Evolutionary conservation across 2,329 filamentous ascomycete genomes (phyloP).

Genomic region (Parastagonospora nodorum): DNA sequence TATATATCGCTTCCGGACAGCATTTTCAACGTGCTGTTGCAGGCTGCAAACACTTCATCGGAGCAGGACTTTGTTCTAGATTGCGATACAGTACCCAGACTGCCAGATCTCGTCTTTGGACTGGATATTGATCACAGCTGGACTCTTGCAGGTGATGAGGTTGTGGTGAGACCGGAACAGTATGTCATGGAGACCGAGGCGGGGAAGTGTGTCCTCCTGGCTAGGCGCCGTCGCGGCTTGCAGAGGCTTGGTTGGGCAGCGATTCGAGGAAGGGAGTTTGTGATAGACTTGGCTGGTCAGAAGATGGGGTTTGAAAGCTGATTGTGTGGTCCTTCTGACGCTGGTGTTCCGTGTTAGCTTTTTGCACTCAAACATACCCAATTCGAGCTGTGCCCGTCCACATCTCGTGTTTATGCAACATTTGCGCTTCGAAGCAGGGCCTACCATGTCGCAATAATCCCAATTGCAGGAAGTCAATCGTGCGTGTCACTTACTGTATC

Average conservation of each 20-base stretch:
- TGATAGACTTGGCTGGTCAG: constrained; percentile 16
- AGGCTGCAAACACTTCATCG: constrained; percentile 12
- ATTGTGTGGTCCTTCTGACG: neutral
- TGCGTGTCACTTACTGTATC: too few species aligned
- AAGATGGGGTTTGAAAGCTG: constrained; percentile 15
- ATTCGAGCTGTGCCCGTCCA: too few species aligned
- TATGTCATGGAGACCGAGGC: constrained; percentile 16
- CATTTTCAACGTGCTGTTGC: constrained; percentile 20
- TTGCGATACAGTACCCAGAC: constrained; percentile 9
- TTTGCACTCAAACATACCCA: too few species aligned
- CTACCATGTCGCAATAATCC: too few species aligned
- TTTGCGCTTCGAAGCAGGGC: too few species aligned
- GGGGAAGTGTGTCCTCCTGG: constrained; percentile 19
- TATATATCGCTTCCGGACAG: constrained; percentile 14
- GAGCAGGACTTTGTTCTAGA: constrained; percentile 14
- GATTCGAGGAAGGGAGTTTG: constrained; percentile 16
- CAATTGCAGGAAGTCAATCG: too few species aligned
- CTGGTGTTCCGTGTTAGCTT: too few species aligned
- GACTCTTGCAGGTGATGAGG: constrained; percentile 1
- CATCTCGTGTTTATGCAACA: too few species aligned
- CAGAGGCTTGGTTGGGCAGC: constrained; percentile 22
- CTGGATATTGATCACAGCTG: neutral
- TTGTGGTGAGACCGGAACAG: constrained; percentile 20
- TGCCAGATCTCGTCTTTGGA: constrained; percentile 24
- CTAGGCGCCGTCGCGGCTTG: constrained; percentile 5